These are phyloP conservation scores for Agaricus sinodeliciosus DNA, from an alignment of 768 basidiomycete species.

Conservation along the genomic window DNA sequence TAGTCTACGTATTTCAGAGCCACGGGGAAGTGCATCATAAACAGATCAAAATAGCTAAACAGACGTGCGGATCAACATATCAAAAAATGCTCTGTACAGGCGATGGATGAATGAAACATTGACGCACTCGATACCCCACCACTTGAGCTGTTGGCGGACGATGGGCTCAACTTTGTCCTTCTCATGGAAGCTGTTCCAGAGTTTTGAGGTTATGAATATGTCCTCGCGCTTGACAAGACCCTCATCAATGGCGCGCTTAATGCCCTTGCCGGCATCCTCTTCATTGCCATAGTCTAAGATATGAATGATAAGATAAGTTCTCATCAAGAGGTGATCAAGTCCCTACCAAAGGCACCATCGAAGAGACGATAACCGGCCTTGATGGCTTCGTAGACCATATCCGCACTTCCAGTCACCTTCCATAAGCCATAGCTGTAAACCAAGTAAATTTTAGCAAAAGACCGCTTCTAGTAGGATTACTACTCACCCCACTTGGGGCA, in stretches of 20 bases:
- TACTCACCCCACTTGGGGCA: constrained; percentile 13
- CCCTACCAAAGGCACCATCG: constrained; percentile 59
- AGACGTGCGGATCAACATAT: no score
- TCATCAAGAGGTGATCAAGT: background rate
- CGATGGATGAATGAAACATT: background rate
- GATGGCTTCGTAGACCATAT: constrained; percentile 80
- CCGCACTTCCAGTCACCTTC: constrained; percentile 43
- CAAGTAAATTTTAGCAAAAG: background rate
- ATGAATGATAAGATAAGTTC: constrained; percentile 6
- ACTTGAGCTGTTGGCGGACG: constrained; percentile 47
- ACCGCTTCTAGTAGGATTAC: background rate
- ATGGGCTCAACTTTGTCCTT: constrained; percentile 55
- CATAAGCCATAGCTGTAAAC: constrained; percentile 24
- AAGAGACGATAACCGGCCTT: constrained; percentile 83
- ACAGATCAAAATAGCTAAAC: constrained; percentile 63
- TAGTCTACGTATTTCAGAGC: constrained; percentile 78
- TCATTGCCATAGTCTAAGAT: constrained; percentile 78
- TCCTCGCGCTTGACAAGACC: constrained; percentile 87
- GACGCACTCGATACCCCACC: constrained; percentile 69
- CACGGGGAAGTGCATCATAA: constrained; percentile 83
- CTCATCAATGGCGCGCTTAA: constrained; percentile 69
- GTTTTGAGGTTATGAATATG: constrained; percentile 83
- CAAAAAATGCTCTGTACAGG: background rate
- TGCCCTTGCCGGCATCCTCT: constrained; percentile 75
- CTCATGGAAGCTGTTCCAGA: constrained; percentile 90